Evolutionary conservation across 495 filamentous ascomycete species (phyloP), one percentile per base, ranked within the genome.

Genomic region (Daldinia decipiens): DNA sequence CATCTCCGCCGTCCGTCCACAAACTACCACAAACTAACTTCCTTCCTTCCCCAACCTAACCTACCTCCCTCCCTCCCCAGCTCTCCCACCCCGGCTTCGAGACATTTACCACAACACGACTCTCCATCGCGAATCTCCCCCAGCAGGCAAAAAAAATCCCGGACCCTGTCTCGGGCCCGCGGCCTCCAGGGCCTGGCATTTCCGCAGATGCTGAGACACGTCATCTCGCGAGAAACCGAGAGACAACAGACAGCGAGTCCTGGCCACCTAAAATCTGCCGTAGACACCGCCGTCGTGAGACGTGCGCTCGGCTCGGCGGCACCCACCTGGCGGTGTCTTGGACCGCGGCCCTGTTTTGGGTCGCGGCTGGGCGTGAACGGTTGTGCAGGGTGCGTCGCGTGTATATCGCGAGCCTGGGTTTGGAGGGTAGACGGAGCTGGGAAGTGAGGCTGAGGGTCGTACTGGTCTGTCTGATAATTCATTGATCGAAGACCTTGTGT

Each of bases 321-420:
- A 56, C 43, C 31, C 50, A 24, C 21, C 21, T 24, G 21, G 21
- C 36, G 5, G 21, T 68, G 69, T 72, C 59, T 56, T 19, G 50
- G 26, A 56, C 13, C 1, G 3, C 4, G 55, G 17, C 29, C 38
- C 8, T 54, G 45, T 9, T 50, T 9, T 67, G 7, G 29, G 27
- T 13, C 15, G 13, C 50, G 24, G 5, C 39, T 72, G 62, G 62
- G 62, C 66, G 65, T 64, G 64, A 76, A 74, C 62, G 66, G 69
- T 76, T 1, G 69, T 72, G 72, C 74, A 76, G 69, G 59, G 53
- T 65, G 66, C 60, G 62, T 72, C 68, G 58, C 54, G 29, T 56
- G 60, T 68, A 65, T 55, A 63, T 27, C 47, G 29, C 17, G 7
- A 19, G 50, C 26, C 19, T 21, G n/a, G 26, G n/a, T 29, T 8